Conservation (phyloP, 2,329 filamentous ascomycete species). For the Aspergillus alliaceus region DNA sequence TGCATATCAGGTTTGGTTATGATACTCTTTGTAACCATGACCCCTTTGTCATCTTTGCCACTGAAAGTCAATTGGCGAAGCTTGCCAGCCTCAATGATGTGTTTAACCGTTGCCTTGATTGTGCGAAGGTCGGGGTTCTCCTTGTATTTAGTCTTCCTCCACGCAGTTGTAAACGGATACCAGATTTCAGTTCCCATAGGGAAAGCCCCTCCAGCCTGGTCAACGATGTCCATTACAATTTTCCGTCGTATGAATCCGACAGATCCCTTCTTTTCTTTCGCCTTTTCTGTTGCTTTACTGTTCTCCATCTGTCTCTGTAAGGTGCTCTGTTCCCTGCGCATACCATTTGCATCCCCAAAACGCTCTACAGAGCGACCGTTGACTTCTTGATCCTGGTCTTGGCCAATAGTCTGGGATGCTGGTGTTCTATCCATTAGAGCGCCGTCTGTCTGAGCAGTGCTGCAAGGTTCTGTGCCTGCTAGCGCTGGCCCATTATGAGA, state of each 20-base stretch:
- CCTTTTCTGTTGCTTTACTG: constrained; percentile 6
- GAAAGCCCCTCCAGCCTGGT: constrained; percentile 56
- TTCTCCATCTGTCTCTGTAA: constrained; percentile 4
- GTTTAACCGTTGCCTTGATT: constrained; percentile 51
- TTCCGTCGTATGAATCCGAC: constrained; percentile 47
- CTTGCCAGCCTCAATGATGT: constrained; percentile 51
- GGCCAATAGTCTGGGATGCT: not conserved
- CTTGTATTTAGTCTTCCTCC: constrained; percentile 48
- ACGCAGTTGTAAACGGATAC: constrained; percentile 54
- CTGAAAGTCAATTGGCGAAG: constrained; percentile 55
- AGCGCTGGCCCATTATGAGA: not conserved
- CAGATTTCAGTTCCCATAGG: constrained; percentile 57
- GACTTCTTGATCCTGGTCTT: not conserved
- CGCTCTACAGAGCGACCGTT: not conserved
- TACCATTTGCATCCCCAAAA: not conserved
- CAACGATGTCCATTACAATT: constrained; percentile 56
- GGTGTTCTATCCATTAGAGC: not conserved
- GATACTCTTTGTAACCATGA: constrained; percentile 52
- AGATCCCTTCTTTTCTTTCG: constrained; percentile 40
- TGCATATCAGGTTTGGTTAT: constrained; percentile 49
- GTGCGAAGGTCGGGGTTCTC: constrained; percentile 55
- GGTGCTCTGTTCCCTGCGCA: not conserved
- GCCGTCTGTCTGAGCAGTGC: not conserved
- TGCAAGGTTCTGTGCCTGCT: not conserved
- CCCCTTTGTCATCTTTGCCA: constrained; percentile 49